Conservation (phyloP, 106 monocot species). For the Dactylorhiza incarnata region DNA sequence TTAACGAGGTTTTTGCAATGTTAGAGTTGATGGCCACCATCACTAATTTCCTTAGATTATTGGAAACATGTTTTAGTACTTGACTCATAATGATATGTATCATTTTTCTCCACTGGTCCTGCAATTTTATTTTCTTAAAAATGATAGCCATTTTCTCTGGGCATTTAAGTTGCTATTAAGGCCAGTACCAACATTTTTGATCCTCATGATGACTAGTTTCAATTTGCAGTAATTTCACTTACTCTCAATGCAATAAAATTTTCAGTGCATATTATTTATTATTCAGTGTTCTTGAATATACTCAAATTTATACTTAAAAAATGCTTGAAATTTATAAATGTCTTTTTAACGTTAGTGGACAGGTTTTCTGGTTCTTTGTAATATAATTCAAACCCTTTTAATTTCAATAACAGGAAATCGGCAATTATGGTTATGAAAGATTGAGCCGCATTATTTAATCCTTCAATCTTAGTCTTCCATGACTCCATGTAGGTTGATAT, state of each 20-base stretch:
- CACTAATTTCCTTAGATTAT: no score
- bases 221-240: no score
- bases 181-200: neutral
- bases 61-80: no score
- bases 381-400: neutral
- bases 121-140: no score
- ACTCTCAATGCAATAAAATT: no score
- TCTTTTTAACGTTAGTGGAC: neutral
- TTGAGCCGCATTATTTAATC: neutral
- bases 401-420: neutral
- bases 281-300: neutral
- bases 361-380: neutral
- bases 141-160: neutral
- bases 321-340: neutral
- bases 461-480: neutral
- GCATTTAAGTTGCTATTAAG: neutral
- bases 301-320: neutral
- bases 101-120: no score
- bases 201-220: no score
- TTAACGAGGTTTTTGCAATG: no score
- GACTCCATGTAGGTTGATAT: neutral
- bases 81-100: no score
- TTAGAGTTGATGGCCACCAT: no score
- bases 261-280: no score
- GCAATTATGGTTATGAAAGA: neutral